Conservation (phyloP, 2,329 filamentous ascomycete genomes). For the Trichoderma sp. region DNA sequence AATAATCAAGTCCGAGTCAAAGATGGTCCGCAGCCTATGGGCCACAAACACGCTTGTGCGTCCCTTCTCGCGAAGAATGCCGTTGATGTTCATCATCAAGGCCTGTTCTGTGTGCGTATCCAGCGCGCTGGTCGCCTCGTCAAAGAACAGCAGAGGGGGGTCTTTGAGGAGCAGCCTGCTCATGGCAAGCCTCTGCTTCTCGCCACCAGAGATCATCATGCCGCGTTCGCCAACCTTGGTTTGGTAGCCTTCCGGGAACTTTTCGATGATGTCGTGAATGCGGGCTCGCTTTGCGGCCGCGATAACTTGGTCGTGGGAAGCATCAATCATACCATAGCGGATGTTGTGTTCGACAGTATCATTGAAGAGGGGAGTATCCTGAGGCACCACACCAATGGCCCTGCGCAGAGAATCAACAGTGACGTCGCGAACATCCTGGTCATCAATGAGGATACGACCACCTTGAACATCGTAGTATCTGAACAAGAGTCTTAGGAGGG, state of each 20-base stretch:
- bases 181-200: conserved; percentile 87
- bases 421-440: conserved; percentile 84
- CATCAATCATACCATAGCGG: conserved; percentile 80
- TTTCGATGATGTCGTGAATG: conserved; percentile 76
- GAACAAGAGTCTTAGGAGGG: conserved; percentile 84
- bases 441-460: conserved; percentile 86
- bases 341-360: conserved; percentile 96
- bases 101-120: conserved; percentile 93
- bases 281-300: conserved; percentile 77
- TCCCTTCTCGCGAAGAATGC: conserved; percentile 80
- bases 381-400: conserved; percentile 91
- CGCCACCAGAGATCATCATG: conserved; percentile 94
- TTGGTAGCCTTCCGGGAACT: conserved; percentile 82
- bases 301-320: conserved; percentile 67
- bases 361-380: conserved; percentile 96
- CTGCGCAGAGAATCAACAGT: conserved; percentile 76
- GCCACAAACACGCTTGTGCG: conserved; percentile 94
- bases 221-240: conserved; percentile 92
- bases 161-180: conserved; percentile 83
- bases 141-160: conserved; percentile 86
- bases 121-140: conserved; percentile 88
- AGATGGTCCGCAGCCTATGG: conserved; percentile 88
- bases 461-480: conserved; percentile 87
- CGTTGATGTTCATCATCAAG: conserved; percentile 87
- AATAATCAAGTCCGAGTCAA: conserved; percentile 88